phyloP scores from a whole-genome alignment of 257 asterid genomes.

The Marsdenia floribunda region DNA sequence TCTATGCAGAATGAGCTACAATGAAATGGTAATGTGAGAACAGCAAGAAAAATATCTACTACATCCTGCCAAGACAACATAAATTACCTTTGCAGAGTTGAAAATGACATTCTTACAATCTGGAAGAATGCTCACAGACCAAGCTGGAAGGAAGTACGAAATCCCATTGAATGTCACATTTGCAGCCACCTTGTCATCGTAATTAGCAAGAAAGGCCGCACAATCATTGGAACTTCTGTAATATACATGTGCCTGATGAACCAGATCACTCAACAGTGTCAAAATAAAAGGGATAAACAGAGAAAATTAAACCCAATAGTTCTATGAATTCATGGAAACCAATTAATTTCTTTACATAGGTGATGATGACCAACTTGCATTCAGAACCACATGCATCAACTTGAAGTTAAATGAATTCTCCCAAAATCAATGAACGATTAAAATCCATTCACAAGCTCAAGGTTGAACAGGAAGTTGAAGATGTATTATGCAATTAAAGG shows the following conservation, averaged over 20 bases:
- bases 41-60: not conserved
- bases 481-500: not conserved
- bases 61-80: not conserved
- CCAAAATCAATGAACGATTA: not conserved
- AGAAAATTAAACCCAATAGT: not conserved
- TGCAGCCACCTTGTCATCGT: constrained; percentile 51
- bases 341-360: not conserved
- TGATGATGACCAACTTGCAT: not conserved
- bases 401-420: not conserved
- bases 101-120: constrained; percentile 61
- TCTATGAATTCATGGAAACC: not conserved
- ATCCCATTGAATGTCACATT: constrained; percentile 56
- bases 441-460: not conserved
- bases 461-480: not conserved
- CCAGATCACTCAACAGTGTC: not conserved
- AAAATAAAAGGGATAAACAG: not conserved
- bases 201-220: constrained; percentile 80
- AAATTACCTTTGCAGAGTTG: constrained; percentile 73
- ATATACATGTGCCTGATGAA: constrained; percentile 64
- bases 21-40: not conserved
- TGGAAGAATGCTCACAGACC: constrained; percentile 93
- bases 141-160: constrained; percentile 67
- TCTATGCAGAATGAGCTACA: not conserved
- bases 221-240: constrained; percentile 55
- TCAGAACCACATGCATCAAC: not conserved